Percentiles rank a stretch among this genome's conserved stretches.
These are phyloP conservation scores for Excoecaria cochinchinensis DNA, from an alignment of 345 rosid genomes.

Conservation along the genomic window DNA sequence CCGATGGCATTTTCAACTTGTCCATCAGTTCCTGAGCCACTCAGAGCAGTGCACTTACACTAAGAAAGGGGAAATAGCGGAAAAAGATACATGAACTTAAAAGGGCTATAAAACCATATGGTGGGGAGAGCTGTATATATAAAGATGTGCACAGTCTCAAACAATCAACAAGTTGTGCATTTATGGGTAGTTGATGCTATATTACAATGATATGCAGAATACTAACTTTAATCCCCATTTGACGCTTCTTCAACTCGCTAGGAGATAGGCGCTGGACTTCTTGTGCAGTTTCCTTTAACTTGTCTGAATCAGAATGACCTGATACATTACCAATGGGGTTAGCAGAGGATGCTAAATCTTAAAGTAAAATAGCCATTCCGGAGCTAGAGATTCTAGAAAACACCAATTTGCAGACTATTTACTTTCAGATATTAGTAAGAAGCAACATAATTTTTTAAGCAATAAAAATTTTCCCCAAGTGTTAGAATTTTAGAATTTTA, in stretches of 20 bases:
- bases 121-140: background rate
- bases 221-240: slow-evolving; percentile 68
- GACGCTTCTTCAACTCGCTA: slow-evolving; percentile 72
- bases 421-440: background rate
- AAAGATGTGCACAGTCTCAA: background rate
- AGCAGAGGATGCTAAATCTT: background rate
- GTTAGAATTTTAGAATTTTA: too few relatives aligned
- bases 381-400: background rate
- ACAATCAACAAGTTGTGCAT: background rate
- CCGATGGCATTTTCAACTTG: slow-evolving; percentile 81
- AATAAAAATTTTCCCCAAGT: background rate
- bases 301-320: slow-evolving; percentile 89
- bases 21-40: slow-evolving; percentile 68
- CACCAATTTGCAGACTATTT: background rate
- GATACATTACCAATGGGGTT: slow-evolving; percentile 3
- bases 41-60: background rate
- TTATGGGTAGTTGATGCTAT: background rate
- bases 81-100: background rate
- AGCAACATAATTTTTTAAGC: background rate
- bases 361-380: background rate
- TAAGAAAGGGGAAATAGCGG: background rate
- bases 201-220: background rate
- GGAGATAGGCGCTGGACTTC: slow-evolving; percentile 61
- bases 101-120: background rate
- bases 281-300: slow-evolving; percentile 70